phyloP scores from a whole-genome alignment of 805 yeast genomes.

The Myxozyma mucilagina region DNA sequence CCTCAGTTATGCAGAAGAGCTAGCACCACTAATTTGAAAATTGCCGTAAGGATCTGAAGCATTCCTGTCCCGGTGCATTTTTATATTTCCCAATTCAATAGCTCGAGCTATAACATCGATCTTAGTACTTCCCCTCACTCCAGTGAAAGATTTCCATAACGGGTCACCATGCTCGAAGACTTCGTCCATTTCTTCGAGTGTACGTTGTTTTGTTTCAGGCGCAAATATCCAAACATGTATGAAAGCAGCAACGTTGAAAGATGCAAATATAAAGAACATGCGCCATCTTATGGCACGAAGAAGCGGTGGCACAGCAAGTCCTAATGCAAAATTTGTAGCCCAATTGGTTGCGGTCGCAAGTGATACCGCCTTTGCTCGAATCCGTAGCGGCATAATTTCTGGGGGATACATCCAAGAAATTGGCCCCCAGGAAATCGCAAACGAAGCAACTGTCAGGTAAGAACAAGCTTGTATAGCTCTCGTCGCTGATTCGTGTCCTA shows the following conservation, averaged over 20 bases:
- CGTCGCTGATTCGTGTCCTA: constrained; percentile 57
- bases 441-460: constrained; percentile 59
- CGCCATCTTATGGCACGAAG: constrained; percentile 53
- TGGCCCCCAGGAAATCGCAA: constrained; percentile 57
- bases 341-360: constrained; percentile 67
- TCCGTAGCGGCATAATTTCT: constrained; percentile 60
- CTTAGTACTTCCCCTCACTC: neutral
- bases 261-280: constrained; percentile 68
- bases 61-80: constrained; percentile 3
- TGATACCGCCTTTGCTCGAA: constrained; percentile 62
- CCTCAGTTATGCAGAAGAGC: neutral
- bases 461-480: constrained; percentile 51
- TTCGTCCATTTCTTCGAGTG: constrained; percentile 65
- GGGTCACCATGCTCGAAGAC: constrained; percentile 46
- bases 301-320: constrained; percentile 64
- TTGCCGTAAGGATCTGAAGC: constrained; percentile 16
- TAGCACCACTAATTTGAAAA: constrained; percentile 1
- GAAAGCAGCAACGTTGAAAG: constrained; percentile 40
- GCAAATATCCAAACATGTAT: constrained; percentile 60
- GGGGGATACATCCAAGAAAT: constrained; percentile 68
- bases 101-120: constrained; percentile 23
- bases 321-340: constrained; percentile 64
- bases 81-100: constrained; percentile 23
- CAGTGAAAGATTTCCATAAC: constrained; percentile 27
- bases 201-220: constrained; percentile 89